Evolutionary conservation across 176 grass and related monocot genomes (phyloP), one percentile per base, ranked within the genome.

Genomic region (Avena eriantha): DNA sequence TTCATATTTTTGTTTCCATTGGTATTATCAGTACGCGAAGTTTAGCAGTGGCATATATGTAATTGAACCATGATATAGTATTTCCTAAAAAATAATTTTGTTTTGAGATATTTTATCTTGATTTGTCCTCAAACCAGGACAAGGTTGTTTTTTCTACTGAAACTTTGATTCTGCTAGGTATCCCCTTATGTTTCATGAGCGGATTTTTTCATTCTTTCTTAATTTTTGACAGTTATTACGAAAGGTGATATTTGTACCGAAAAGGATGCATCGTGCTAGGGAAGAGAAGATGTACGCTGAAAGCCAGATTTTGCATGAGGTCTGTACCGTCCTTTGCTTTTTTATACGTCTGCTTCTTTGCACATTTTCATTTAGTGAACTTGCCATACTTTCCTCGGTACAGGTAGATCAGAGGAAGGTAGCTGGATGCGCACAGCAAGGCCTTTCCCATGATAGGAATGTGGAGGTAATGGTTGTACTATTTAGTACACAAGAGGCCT

Each of bases 171-270:
- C 3, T 15, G 26, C 14, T 53, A 53, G 12, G 51, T 66, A 64
- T 66, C n/a, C 0, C 17, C 33, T 2, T 18, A 66, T 13, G 45
- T 85, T 85, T 54, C n/a, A 67, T 66, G 1, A 22, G 3, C 48
- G 11, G 4, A 54, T 19, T 55, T 67, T 63, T 15, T 49, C 45
- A 77, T 3, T 54, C 0, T 67, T 85, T 34, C 58, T 66, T 67
- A 41, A 43, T 54, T 85, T 77, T n/a, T 54, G 24, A 78, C 60
- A 85, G 83, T 19, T 77, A 39, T 6, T 3, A 7, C 57, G 10
- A 84, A 45, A 45, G 14, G 6, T 47, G 39, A 14, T 49, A 21
- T 74, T 33, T 45, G 24, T 4, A 36, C 58, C 12, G 16, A 35
- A 16, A 16, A 53, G 17, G 4, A 36, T 14, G 3, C 39, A n/a